These are phyloP conservation scores for Favolaschia claudopus DNA, from an alignment of 768 basidiomycete species.

Conservation along the genomic window DNA sequence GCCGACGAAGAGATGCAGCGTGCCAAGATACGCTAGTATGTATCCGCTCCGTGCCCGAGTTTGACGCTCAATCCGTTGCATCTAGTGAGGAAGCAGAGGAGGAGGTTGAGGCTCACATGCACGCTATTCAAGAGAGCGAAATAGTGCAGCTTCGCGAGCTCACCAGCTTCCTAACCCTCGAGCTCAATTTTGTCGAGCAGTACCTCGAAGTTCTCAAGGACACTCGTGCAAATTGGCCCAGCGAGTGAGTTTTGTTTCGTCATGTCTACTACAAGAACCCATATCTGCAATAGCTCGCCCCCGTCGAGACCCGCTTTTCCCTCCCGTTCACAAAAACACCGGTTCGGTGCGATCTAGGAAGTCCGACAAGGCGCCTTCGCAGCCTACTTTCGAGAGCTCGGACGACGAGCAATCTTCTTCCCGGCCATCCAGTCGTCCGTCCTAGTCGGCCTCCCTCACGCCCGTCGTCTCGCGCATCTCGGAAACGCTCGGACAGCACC, in stretches of 20 bases:
- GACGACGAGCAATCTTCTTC: slow-evolving; percentile 18
- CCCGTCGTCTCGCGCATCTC: slow-evolving; percentile 63
- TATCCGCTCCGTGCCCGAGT: slow-evolving; percentile 3
- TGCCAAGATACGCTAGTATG: slow-evolving; percentile 80
- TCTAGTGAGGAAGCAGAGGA: slow-evolving; percentile 85
- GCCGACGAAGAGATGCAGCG: slow-evolving; percentile 84
- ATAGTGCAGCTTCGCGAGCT: slow-evolving; percentile 75
- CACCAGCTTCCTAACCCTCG: slow-evolving; percentile 72
- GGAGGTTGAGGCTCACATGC: slow-evolving; percentile 83
- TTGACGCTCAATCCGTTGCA: not conserved
- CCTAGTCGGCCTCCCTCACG: slow-evolving; percentile 54
- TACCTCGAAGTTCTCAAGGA: slow-evolving; percentile 79
- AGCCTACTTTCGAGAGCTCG: slow-evolving; percentile 15
- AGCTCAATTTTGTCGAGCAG: slow-evolving; percentile 76
- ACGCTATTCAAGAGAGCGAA: slow-evolving; percentile 82
- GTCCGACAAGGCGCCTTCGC: slow-evolving; percentile 26
- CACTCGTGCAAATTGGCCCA: slow-evolving; percentile 71
- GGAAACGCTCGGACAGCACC: slow-evolving; percentile 69
- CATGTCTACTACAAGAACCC: slow-evolving; percentile 10
- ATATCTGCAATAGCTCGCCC: slow-evolving; percentile 41
- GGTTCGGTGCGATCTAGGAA: slow-evolving; percentile 41
- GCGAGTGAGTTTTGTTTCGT: slow-evolving; percentile 52
- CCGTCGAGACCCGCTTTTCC: slow-evolving; percentile 36
- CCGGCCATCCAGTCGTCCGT: slow-evolving; percentile 36
- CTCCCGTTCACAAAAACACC: slow-evolving; percentile 35